Evolutionary conservation across 768 basidiomycete species (phyloP).

Genomic region (Brasilioporus rufonigricans): DNA sequence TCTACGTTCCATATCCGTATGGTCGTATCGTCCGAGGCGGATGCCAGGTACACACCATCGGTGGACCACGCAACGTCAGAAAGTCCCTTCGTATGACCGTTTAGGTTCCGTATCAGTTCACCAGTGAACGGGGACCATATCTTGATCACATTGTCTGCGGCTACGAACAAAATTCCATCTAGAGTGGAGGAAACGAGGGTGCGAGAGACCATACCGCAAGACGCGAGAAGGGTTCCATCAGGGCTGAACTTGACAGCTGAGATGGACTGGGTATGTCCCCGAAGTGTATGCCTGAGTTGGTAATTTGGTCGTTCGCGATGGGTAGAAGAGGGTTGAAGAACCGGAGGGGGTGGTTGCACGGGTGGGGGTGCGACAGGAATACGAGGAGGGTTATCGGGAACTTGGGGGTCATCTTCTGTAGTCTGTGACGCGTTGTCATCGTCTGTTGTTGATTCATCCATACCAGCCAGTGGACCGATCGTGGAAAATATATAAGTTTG

Average conservation of each 20-base stretch:
- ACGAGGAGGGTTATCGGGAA: slow-evolving; percentile 56
- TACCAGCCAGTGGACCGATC: slow-evolving; percentile 22
- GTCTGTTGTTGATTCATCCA: slow-evolving; percentile 49
- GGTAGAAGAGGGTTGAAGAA: slow-evolving; percentile 38
- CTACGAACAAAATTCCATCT: slow-evolving; percentile 35
- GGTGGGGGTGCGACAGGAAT: slow-evolving; percentile 37
- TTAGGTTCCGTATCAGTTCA: slow-evolving; percentile 69
- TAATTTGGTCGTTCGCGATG: slow-evolving; percentile 57
- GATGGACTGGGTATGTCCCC: slow-evolving; percentile 79
- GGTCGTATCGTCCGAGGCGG: slow-evolving; percentile 90
- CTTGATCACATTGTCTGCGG: slow-evolving; percentile 75
- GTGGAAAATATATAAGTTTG: background rate
- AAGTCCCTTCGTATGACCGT: slow-evolving; percentile 77
- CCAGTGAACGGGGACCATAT: slow-evolving; percentile 83
- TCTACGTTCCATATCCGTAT: slow-evolving; percentile 89
- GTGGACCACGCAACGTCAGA: slow-evolving; percentile 90
- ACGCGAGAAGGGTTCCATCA: slow-evolving; percentile 80
- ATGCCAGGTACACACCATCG: slow-evolving; percentile 79
- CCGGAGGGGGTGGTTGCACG: slow-evolving; percentile 29
- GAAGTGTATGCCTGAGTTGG: slow-evolving; percentile 60
- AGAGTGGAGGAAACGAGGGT: background rate
- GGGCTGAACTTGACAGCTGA: slow-evolving; percentile 92
- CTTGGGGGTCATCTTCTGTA: slow-evolving; percentile 80
- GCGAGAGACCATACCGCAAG: slow-evolving; percentile 62
- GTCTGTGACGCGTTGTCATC: slow-evolving; percentile 76